Base-by-base conservation (phyloP, 768 basidiomycete species). In the Hypsizygus marmoreus region DNA sequence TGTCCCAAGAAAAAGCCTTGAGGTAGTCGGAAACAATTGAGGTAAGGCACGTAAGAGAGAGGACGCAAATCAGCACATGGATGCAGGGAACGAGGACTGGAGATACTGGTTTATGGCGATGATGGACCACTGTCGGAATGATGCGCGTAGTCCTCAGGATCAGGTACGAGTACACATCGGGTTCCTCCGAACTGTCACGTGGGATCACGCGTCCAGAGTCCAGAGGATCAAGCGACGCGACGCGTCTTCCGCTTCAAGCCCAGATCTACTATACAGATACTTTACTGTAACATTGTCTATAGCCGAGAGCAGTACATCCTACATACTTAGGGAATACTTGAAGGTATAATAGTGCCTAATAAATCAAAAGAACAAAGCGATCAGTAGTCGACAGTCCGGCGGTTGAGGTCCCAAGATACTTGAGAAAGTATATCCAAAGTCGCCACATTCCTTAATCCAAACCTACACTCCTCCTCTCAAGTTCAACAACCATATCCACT, bases 401-500 rank as follows among this genome's bases (percentile, higher is more conserved):
- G n/a, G n/a, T n/a, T n/a, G n/a, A n/a, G n/a, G n/a, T n/a, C n/a
- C n/a, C n/a, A n/a, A n/a, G n/a, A n/a, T n/a, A n/a, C n/a, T n/a
- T n/a, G n/a, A 28, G 25, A 19, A 50, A 16, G 11, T 17, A 34
- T 40, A 39, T 19, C 6, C 8, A 43, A 40, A 16, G 34, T 9
- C 16, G 12, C n/a, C n/a, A 25, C 4, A 17, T 24, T 20, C 26
- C 28, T 43, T 26, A 51, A 19, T 39, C 28, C 48, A 58, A 36
- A 1, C 59, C 54, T 16, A 48, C 43, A 47, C 63, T 61, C 53
- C 51, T 60, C 52, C 72, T 63, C 58, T 75, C 74, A 22, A 63
- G 56, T 26, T 72, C 74, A 14, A 75, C 71, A 43, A 90, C 71
- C 71, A 84, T 71, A 67, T 91, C 89, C 36, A 89, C 86, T 26